Evolutionary conservation across 768 basidiomycete genomes (phyloP), one percentile per base, ranked within the genome.

Genomic region (Gloeostereum incarnatum): DNA sequence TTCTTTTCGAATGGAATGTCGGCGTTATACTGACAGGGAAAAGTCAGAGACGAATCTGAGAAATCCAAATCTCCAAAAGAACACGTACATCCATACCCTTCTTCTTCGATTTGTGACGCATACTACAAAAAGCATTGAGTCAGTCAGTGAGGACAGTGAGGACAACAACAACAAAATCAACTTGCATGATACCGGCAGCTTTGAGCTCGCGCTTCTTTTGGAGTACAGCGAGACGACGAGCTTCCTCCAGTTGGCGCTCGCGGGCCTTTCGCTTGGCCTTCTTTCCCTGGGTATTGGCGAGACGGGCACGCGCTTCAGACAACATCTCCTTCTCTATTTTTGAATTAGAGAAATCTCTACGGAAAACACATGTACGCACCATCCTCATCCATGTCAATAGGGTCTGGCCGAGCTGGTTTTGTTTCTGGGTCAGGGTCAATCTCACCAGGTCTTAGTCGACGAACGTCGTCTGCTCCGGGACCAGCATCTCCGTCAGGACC

Each of bases 361-460:
- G 23, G 13, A 23, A 35, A 3, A 36, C 22, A 16, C 31, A 19
- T 36, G 9, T 24, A 63, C 74, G 41, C 46, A 84, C 89, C 93
- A 54, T 98, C 96, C 63, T 99, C 96, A 55, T 99, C 96, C 96
- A 99, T 99, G 62, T 99, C 96, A 49, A 98, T 97, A 5, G 96
- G 96, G 65, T 99, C 96, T 4, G 96, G 96, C 19, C 96, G 76
- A 8, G 96, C 96, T 34, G 96, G 91, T 54, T 97, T 93, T 7
- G 93, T 96, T 61, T 99, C 96, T 10, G 96, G 96, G 62, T 99
- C 93, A 5, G 94, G 93, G 59, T 99, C 96, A 42, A 99, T 94
- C 62, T 98, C 96, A 31, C 96, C 96, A 6, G 96, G 91, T 35
- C 91, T 71, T 44, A 99, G 64, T 44, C 79, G 72, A 38, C 94